phyloP scores from a whole-genome alignment of 441 rosid genomes.

The California macrophylla region DNA sequence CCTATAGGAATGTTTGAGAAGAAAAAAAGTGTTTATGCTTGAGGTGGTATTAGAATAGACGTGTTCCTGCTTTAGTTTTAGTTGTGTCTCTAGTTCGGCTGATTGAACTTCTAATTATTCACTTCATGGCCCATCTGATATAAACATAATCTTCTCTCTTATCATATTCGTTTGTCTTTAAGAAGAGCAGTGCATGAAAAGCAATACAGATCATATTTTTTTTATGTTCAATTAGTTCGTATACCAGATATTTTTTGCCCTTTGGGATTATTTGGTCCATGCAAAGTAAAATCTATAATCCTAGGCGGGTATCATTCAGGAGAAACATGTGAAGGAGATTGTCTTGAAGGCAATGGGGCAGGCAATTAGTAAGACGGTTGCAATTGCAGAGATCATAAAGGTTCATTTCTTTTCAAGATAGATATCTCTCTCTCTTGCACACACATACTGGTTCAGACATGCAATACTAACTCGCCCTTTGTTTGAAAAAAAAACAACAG shows the following conservation, averaged over 20 bases:
- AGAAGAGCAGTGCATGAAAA: not conserved
- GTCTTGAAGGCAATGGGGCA: constrained; percentile 94
- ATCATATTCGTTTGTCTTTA: not conserved
- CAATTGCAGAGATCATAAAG: constrained; percentile 75
- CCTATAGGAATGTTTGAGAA: not conserved
- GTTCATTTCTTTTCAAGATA: constrained; percentile 25
- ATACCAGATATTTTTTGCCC: not conserved
- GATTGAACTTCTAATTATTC: not conserved
- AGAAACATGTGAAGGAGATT: constrained; percentile 56
- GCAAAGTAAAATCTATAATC: not conserved
- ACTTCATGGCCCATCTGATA: not conserved
- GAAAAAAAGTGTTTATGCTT: not conserved
- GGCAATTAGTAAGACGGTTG: constrained; percentile 86
- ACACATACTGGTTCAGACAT: not conserved
- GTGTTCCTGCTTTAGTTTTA: not conserved
- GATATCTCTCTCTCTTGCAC: not conserved
- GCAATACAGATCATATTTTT: not conserved
- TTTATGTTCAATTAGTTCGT: not conserved
- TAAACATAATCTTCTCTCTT: not conserved
- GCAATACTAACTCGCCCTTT: constrained; percentile 13
- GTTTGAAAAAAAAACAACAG: constrained; percentile 30
- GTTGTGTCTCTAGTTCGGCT: not conserved
- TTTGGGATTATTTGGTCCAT: not conserved
- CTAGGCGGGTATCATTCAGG: constrained; percentile 28
- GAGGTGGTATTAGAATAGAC: not conserved